Evolutionary conservation across 306 rosid genomes (phyloP).

Genomic region (Potentilla sterilis): DNA sequence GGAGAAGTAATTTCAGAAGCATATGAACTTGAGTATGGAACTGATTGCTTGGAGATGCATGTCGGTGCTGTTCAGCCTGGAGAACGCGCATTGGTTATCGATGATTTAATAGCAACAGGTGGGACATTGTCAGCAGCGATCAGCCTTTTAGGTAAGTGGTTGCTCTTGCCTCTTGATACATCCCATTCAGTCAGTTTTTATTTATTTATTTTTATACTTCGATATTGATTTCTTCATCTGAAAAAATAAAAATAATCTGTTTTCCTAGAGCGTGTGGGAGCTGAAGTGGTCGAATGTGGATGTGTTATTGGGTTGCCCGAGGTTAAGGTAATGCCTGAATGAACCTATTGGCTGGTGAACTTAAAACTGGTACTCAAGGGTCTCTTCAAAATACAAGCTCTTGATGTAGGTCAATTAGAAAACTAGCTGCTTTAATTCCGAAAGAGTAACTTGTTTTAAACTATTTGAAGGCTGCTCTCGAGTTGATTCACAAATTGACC

Average conservation of each 20-base stretch:
- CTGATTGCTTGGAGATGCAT: constrained; percentile 87
- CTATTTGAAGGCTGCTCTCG: too few species aligned
- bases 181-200: background rate
- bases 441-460: background rate
- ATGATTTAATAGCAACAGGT: constrained; percentile 94
- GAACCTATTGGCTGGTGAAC: background rate
- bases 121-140: constrained; percentile 94
- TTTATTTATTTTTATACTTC: background rate
- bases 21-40: constrained; percentile 86
- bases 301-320: constrained; percentile 94
- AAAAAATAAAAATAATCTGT: background rate
- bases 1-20: constrained; percentile 83
- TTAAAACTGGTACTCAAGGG: background rate
- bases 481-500: background rate
- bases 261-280: constrained; percentile 74
- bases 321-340: constrained; percentile 53
- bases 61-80: constrained; percentile 75
- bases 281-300: constrained; percentile 93
- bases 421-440: background rate
- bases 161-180: constrained; percentile 3
- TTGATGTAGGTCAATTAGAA: background rate
- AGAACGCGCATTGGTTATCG: constrained; percentile 81
- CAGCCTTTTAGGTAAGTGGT: constrained; percentile 66
- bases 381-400: background rate
- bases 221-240: constrained; percentile 11